Evolutionary conservation across 2,329 filamentous ascomycete species (phyloP), one percentile per base, ranked within the genome.

Genomic region (Hyphodiscus sp.): DNA sequence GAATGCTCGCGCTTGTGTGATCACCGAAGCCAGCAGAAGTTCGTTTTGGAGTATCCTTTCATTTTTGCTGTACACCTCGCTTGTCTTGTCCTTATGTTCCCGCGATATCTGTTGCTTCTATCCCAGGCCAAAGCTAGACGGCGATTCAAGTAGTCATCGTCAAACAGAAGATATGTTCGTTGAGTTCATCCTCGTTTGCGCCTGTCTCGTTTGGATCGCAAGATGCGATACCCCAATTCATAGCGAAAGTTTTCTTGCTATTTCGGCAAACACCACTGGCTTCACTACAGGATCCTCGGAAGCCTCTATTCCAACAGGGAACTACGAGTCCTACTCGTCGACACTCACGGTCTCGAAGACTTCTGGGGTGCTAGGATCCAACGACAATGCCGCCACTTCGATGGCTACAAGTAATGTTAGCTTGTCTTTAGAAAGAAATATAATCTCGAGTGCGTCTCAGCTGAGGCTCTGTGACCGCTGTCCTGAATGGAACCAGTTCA

Each of bases 201-300:
- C 29, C 7, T 33, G 29, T 13, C 29, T 33, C 29, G 13, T 33
- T 33, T 33, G 29, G 29, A 33, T 33, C 29, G 29, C 29, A 33
- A 33, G 7, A 33, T 33, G 29, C 13, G 29, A 33, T 33, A 8
- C 29, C 13, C 29, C 29, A 13, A 13, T 33, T 33, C 83, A 46
- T 86, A 85, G 68, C 54, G 87, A 80, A 65, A 85, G 61, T 41
- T 50, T 59, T 51, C 74, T 71, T 54, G 86, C 76, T 29, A 75
- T 74, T 50, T 48, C 23, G 18, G 29, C 19, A 5, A 5, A 3
- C 16, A 33, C 16, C 23, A 18, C 46, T 30, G n/a, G 16, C 16
- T 20, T 33, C 11, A 48, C 9, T 15, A 15, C 44, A 19, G 53
- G 44, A 20, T 52, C 47, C 38, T 51, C 50, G 30, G 66, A 69